phyloP scores from a whole-genome alignment of 208 protist species.

The Trypanosoma theileri region DNA sequence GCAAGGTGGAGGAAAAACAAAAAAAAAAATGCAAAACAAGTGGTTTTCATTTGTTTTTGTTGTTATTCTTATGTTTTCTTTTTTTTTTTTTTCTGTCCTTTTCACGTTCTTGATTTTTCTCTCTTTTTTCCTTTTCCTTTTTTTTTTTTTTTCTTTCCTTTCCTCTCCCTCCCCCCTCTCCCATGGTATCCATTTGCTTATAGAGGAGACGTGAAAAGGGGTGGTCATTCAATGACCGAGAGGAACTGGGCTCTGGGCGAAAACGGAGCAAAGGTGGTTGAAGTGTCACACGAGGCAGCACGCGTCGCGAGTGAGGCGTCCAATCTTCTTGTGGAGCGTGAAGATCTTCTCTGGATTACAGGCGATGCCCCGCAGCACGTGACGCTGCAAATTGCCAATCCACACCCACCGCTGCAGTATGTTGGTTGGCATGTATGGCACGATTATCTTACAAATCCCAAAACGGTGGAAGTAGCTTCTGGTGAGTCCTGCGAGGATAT shows the following conservation, averaged over 20 bases:
- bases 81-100: background rate
- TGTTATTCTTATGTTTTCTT: conserved; percentile 18
- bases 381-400: conserved; percentile 41
- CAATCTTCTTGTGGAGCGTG: conserved; percentile 66
- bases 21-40: no score
- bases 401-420: conserved; percentile 71
- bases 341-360: conserved; percentile 82
- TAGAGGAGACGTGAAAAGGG: background rate
- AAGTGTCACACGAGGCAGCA: conserved; percentile 66
- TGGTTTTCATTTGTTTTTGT: conserved; percentile 5
- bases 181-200: background rate
- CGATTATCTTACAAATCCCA: conserved; percentile 84
- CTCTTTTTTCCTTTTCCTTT: background rate
- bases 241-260: conserved; percentile 64
- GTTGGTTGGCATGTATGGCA: conserved; percentile 88
- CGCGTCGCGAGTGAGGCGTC: conserved; percentile 54
- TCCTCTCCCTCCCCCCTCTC: background rate
- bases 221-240: conserved; percentile 34
- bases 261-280: conserved; percentile 59
- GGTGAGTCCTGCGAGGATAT: conserved; percentile 45
- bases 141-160: background rate
- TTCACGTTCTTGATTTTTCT: background rate
- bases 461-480: conserved; percentile 70
- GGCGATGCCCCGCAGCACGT: conserved; percentile 81
- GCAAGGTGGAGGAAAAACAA: no score